Evolutionary conservation across 2,329 filamentous ascomycete genomes (phyloP), one percentile per base, ranked within the genome.

Genomic region (Colletotrichum simmondsii): DNA sequence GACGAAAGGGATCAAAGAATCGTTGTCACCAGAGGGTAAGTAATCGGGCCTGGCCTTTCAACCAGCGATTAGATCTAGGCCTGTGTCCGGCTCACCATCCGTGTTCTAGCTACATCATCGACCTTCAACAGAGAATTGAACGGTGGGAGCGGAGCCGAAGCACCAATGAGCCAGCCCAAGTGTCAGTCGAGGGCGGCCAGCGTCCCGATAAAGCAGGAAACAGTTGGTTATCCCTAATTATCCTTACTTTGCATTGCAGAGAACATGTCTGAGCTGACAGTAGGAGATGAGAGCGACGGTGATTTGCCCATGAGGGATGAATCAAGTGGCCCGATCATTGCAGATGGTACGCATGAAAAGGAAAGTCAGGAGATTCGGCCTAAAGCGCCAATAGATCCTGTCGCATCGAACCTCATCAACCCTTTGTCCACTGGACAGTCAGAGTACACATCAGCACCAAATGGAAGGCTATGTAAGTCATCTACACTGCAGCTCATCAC

Each of bases 1-100:
- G 83, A 86, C 70, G 83, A 86, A 52, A 80, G 81, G n/a, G 83
- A 86, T 49, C 84, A 87, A 62, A 87, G 87, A 73, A 80, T 88
- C 16, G 76, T 88, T 4, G 86, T 88, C 4, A 86, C 86, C 16
- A 80, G 81, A 78, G 84, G 84, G 85, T 86, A 75, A 66, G 78
- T 49, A 24, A 16, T 2, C 16, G 14, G 30, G 30, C 37, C 37
- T 42, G 37, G 37, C 37, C 37, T 42, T 19, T 19, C 37, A 1
- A 3, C 16, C 37, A 42, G 16, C 14, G 37, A 42, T 19, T 19
- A 42, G 37, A 42, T 42, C 53, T 30, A 75, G 53, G 65, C 6
- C 22, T 49, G 66, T 30, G 16, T 52, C n/a, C 56, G 24, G 60
- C 53, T 68, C 63, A 32, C 24, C 61, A 56, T 52, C 30, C 16